Conservation (phyloP, 441 rosid species). For the Syzygium syzygioides region DNA sequence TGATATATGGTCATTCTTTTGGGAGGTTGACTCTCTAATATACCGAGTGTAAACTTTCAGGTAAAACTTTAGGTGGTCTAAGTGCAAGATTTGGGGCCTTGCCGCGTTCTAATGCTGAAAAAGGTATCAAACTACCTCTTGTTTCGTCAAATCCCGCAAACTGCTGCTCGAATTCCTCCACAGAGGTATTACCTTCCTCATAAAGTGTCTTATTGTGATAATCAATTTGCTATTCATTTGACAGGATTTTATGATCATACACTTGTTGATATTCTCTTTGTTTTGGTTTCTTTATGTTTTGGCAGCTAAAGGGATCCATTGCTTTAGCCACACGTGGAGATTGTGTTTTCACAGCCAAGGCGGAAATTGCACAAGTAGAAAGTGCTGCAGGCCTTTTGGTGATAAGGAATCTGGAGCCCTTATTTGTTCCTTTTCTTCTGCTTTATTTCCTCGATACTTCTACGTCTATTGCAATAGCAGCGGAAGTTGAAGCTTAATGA, state of each 20-base stretch:
- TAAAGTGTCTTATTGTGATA: not conserved
- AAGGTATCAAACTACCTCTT: conserved; percentile 45
- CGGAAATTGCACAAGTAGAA: conserved; percentile 63
- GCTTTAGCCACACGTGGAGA: conserved; percentile 76
- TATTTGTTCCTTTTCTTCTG: not conserved
- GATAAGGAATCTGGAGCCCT: conserved; percentile 17
- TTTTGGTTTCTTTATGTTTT: conserved; percentile 6
- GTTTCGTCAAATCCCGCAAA: conserved; percentile 56
- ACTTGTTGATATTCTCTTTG: not conserved
- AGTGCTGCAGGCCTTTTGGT: conserved; percentile 83
- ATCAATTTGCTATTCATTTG: not conserved
- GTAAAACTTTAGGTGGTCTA: conserved; percentile 54
- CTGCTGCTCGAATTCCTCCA: conserved; percentile 65
- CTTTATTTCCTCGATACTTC: not conserved
- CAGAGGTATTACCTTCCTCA: conserved; percentile 40
- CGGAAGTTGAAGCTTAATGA: not conserved
- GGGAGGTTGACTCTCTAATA: not conserved
- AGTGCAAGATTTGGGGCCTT: conserved; percentile 72
- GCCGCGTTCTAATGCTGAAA: conserved; percentile 45
- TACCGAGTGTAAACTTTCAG: conserved; percentile 21
- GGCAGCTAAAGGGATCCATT: conserved; percentile 64
- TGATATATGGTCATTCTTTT: not conserved
- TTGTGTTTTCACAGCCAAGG: conserved; percentile 67
- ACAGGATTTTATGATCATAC: not conserved
- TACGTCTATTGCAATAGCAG: not conserved